Evolutionary conservation across 176 grass and related monocot genomes (phyloP), one percentile per base, ranked within the genome.

Genomic region (Oryza brachyantha): DNA sequence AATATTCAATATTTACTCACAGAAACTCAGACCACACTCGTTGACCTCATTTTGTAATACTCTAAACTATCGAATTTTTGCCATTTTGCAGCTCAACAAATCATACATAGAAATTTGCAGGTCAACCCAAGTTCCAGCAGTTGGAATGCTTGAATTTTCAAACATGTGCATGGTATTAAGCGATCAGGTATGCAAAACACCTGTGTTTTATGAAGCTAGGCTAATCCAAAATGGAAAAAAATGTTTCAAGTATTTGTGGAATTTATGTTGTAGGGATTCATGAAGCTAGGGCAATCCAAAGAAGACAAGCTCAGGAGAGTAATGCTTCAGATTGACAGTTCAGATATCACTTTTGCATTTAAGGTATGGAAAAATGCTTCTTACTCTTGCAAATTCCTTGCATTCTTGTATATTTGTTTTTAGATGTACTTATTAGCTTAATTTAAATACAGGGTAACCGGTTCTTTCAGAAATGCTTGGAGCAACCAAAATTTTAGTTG

Each of bases 331-430:
- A 90, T 95, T 86, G 92, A 93, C 73, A 81, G 72, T 81, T 93
- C 92, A 85, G 92, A 99, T 31, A 93, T 99, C 43, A 86, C 42
- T 66, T 99, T 89, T 89, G 90, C 96, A 76, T 93, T 99, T 59
- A 94, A 94, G 92, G 92, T 94, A 37, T 0, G 35, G 48, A 43
- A 62, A 55, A 80, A n/a, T 57, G 5, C 41, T 66, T 79, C 8
- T 68, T 74, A 84, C 69, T 62, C 42, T 14, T 79, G 50, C 29
- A 64, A 70, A 32, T 64, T 79, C 57, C 38, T 43, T 34, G 64
- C 10, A 35, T 26, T 13, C 22, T 7, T 72, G 2, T 34, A 24
- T 66, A 10, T 77, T 72, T 26, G 4, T 71, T 71, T 71, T 35
- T 3, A 52, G 57, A n/a, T 37, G 29, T 76, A 77, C 67, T 88